Percentiles rank a stretch among this genome's conserved stretches.
Conservation (phyloP, 108 stramenopile genomes). For the Nitzschia palea region DNA sequence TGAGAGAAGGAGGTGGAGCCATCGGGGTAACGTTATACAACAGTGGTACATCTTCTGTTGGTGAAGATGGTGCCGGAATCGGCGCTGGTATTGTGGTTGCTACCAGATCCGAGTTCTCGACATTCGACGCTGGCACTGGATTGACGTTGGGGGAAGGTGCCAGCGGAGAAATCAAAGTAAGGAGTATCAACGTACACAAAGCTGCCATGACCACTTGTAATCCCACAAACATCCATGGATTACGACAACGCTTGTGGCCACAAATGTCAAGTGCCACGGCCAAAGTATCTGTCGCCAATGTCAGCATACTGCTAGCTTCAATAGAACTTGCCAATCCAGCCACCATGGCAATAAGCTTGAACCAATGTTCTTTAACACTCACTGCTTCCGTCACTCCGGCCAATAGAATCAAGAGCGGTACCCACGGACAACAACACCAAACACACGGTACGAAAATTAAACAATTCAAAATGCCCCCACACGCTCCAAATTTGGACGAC, state of each 20-base stretch:
- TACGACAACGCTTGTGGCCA: not conserved
- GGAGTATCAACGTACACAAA: constrained; percentile 1
- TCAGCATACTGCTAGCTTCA: constrained; percentile 26
- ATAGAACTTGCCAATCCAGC: constrained; percentile 20
- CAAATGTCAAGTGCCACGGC: constrained; percentile 11
- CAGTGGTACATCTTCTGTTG: not conserved
- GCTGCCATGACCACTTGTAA: constrained; percentile 13
- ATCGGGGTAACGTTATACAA: not conserved
- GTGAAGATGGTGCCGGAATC: not conserved
- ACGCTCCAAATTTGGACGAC: constrained; percentile 7
- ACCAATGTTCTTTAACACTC: constrained; percentile 25
- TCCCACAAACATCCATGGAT: constrained; percentile 26
- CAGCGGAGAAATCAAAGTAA: constrained; percentile 1
- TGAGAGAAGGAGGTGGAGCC: not conserved
- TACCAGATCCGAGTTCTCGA: no score
- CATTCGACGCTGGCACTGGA: not conserved
- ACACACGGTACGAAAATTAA: constrained; percentile 15
- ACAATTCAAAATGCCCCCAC: constrained; percentile 6
- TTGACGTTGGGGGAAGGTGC: not conserved
- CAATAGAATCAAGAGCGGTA: constrained; percentile 18
- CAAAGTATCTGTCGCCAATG: constrained; percentile 10
- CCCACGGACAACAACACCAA: constrained; percentile 34
- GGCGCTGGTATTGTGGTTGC: not conserved
- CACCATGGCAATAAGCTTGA: constrained; percentile 15
- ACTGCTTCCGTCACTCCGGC: constrained; percentile 11